Base-by-base conservation (phyloP, 2,329 filamentous ascomycete genomes). In the Botryotinia narcissicola region DNA sequence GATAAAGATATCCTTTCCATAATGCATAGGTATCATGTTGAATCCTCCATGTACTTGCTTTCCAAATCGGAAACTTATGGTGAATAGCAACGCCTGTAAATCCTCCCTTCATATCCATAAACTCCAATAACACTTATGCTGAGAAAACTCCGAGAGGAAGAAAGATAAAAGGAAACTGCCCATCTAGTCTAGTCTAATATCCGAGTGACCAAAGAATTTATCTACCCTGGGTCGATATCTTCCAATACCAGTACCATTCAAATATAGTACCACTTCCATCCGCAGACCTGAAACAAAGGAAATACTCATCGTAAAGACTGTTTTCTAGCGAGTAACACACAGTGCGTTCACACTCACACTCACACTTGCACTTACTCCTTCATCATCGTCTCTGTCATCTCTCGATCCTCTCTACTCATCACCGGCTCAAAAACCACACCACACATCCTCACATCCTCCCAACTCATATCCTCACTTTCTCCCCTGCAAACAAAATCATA, bases 401-500 rank as follows among this genome's bases (percentile, higher is more conserved):
- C 60, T 9, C 8, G 14, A 1, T 1, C 60, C 14, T 57, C 51
- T 57, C 51, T 16, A 62, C 12, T 62, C 35, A 25, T 9, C 22
- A 46, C 54, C 10, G 54, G 10, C 9, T 61, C 54, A 8, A 40
- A 32, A 20, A 42, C 1, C n/a, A 35, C 29, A 35, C 44, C 66
- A 35, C 46, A 29, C 32, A 57, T 25, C 2, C 35, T 61, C 29
- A 44, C 29, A 69, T 59, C 51, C 16, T 59, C 67, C 37, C 18
- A 59, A 29, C 10, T 37, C 37, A 14, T 42, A 22, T 69, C 51
- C n/a, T 25, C 64, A 10, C n/a, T 25, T n/a, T 22, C 66, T 3
- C 66, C 66, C 18, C 66, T 59, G 44, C 67, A 57, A 69, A 69
- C 67, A 42, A 67, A 67, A 42, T 44, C 67, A 12, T 44, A 69